Conservation (phyloP, 108 stramenopile species). For the Discostella pseudostelligera region DNA sequence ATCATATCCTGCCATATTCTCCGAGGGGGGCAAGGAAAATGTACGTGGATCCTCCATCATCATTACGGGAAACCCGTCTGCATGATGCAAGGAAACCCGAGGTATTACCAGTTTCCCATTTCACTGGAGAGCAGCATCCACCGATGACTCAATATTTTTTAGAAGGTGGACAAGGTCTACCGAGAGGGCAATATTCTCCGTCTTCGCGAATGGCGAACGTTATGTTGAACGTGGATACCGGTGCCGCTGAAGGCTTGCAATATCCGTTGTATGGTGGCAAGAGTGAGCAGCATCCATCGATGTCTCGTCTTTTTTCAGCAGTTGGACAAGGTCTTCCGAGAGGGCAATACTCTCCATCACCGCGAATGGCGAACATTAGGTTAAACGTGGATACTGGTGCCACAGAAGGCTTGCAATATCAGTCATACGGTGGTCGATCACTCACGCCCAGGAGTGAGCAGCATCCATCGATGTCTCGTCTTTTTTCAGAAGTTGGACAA, state of each 20-base stretch:
- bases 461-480: background rate
- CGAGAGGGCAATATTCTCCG: background rate
- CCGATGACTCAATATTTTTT: background rate
- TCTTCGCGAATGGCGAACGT: no score
- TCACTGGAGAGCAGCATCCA: background rate
- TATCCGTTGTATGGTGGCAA: background rate
- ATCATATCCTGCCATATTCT: constrained; percentile 12
- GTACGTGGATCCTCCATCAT: background rate
- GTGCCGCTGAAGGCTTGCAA: background rate
- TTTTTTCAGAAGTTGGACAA: background rate
- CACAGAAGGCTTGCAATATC: background rate
- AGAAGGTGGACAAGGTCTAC: background rate
- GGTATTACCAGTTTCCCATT: background rate
- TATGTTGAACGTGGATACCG: background rate
- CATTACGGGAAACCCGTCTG: background rate
- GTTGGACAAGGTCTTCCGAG: background rate
- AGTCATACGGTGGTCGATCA: background rate
- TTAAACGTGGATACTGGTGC: background rate
- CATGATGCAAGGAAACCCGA: background rate
- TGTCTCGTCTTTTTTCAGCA: background rate
- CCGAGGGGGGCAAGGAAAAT: background rate
- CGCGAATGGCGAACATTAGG: no score
- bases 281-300: background rate
- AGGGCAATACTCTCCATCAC: background rate
- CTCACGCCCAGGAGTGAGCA: background rate